Percentiles rank a stretch among this genome's conserved stretches.
Evolutionary conservation across 1,284 basidiomycete species (phyloP).

Genomic region (Sparassis latifolia): DNA sequence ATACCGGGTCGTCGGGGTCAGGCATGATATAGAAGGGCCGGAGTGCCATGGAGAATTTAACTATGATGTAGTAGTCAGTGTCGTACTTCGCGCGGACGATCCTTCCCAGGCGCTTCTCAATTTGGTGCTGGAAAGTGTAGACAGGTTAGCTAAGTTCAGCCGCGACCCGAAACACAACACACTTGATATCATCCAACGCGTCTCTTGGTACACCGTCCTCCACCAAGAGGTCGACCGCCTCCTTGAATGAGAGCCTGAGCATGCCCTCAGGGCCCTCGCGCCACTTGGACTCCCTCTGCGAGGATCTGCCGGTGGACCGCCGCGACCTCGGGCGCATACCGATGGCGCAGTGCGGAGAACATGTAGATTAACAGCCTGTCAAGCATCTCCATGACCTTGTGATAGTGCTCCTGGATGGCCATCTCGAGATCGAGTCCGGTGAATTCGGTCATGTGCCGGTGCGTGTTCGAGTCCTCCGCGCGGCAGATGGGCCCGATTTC

Average conservation of each 20-base stretch:
- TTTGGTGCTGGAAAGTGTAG: slow-evolving; percentile 60
- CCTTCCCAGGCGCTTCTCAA: slow-evolving; percentile 88
- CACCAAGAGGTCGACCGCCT: slow-evolving; percentile 84
- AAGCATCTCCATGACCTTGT: slow-evolving; percentile 88
- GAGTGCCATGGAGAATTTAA: slow-evolving; percentile 91
- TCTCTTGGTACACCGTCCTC: slow-evolving; percentile 76
- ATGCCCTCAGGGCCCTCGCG: slow-evolving; percentile 77
- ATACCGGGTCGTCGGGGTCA: slow-evolving; percentile 79
- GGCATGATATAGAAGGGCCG: slow-evolving; percentile 99
- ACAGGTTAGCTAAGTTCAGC: not conserved
- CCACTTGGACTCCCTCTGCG: slow-evolving; percentile 87
- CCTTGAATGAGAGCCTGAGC: slow-evolving; percentile 75
- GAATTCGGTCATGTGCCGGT: slow-evolving; percentile 98
- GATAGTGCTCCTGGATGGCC: slow-evolving; percentile 97
- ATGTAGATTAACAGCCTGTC: slow-evolving; percentile 81
- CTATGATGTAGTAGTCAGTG: slow-evolving; percentile 96
- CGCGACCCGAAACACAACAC: not conserved
- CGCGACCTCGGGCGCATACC: slow-evolving; percentile 78
- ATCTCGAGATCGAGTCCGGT: slow-evolving; percentile 99
- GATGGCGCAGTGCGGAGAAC: slow-evolving; percentile 76
- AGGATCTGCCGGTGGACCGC: slow-evolving; percentile 85
- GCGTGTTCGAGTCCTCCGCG: slow-evolving; percentile 97
- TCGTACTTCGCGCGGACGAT: slow-evolving; percentile 90
- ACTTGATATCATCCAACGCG: slow-evolving; percentile 85
- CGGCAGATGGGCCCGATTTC: slow-evolving; percentile 97